A percentile compares a stretch with the other conserved stretches of the same genome.
phyloP scores from a whole-genome alignment of 2,329 filamentous ascomycete genomes.

The Ascomycota sp. region DNA sequence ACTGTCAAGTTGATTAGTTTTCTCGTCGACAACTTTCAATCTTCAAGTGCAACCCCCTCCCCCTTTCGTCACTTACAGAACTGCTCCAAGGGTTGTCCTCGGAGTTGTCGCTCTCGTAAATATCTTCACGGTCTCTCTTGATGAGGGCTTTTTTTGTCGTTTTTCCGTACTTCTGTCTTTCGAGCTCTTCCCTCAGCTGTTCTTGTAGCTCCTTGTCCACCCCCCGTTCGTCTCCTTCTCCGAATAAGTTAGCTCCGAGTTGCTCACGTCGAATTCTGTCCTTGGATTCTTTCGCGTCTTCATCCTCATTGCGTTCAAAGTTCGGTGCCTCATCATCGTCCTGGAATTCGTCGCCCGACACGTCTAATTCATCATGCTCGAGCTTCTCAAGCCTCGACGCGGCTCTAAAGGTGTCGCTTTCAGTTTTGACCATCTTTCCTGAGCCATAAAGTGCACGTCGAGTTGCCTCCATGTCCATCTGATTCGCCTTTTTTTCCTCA shows the following conservation, averaged over 20 bases:
- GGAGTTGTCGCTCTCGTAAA: constrained; percentile 52
- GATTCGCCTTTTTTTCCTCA: constrained; percentile 31
- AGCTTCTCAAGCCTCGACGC: constrained; percentile 40
- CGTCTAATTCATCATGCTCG: constrained; percentile 48
- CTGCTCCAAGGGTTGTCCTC: constrained; percentile 20
- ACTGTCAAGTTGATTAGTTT: constrained; percentile 13
- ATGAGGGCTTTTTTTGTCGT: constrained; percentile 57
- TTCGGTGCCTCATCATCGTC: constrained; percentile 66
- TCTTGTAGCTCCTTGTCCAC: constrained; percentile 55
- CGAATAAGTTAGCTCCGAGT: constrained; percentile 68
- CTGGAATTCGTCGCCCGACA: constrained; percentile 55
- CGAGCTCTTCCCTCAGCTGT: constrained; percentile 42
- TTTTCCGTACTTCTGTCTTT: constrained; percentile 51
- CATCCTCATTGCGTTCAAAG: constrained; percentile 59
- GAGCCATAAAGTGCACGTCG: constrained; percentile 26
- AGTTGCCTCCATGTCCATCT: constrained; percentile 39
- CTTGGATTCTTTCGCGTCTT: constrained; percentile 51
- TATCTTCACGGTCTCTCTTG: constrained; percentile 66
- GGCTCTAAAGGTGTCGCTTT: constrained; percentile 39
- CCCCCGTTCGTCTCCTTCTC: constrained; percentile 43
- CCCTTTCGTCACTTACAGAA: constrained; percentile 12
- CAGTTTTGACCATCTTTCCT: constrained; percentile 40
- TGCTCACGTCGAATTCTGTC: constrained; percentile 58
- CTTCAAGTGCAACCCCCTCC: too few species aligned
- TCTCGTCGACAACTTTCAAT: too few species aligned